phyloP scores from a whole-genome alignment of 441 rosid species.

The Brassica balearica region DNA sequence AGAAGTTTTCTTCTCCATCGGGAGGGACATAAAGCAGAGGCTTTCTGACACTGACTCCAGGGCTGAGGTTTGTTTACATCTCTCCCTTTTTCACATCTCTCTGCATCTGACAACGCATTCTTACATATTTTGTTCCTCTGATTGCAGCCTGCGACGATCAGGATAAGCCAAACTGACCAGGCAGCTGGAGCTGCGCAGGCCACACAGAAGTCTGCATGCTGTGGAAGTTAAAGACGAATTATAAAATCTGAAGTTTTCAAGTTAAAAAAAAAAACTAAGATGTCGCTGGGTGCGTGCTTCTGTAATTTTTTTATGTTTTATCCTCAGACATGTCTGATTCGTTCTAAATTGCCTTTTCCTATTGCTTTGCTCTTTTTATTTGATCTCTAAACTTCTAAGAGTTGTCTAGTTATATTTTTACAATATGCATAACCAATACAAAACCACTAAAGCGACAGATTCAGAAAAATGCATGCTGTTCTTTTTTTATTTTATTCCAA shows the following conservation, averaged over 20 bases:
- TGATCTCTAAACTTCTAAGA: not conserved
- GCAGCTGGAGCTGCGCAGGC: slow-evolving; percentile 54
- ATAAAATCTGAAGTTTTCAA: not conserved
- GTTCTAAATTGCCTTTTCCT: slow-evolving; percentile 12
- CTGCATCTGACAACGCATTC: not conserved
- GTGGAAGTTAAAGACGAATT: slow-evolving; percentile 44
- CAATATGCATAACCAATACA: slow-evolving; percentile 1
- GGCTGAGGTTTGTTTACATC: slow-evolving; percentile 54
- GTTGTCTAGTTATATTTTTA: not conserved
- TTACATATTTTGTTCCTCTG: not conserved
- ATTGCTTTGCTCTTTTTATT: not conserved
- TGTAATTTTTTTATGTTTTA: slow-evolving; percentile 27
- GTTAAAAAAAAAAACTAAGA: slow-evolving; percentile 9
- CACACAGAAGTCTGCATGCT: slow-evolving; percentile 57
- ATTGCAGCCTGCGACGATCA: slow-evolving; percentile 57
- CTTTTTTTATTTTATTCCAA: not conserved
- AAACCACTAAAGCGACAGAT: slow-evolving; percentile 6
- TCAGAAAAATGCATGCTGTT: not conserved
- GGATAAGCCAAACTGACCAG: slow-evolving; percentile 53
- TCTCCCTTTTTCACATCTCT: slow-evolving; percentile 5
- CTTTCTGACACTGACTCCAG: slow-evolving; percentile 66
- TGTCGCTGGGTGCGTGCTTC: slow-evolving; percentile 23
- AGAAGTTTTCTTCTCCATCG: slow-evolving; percentile 78
- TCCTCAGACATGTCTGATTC: slow-evolving; percentile 16
- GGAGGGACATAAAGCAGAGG: slow-evolving; percentile 76